Conservation (phyloP, 1,284 basidiomycete species). For the Boletus hoseneyae region DNA sequence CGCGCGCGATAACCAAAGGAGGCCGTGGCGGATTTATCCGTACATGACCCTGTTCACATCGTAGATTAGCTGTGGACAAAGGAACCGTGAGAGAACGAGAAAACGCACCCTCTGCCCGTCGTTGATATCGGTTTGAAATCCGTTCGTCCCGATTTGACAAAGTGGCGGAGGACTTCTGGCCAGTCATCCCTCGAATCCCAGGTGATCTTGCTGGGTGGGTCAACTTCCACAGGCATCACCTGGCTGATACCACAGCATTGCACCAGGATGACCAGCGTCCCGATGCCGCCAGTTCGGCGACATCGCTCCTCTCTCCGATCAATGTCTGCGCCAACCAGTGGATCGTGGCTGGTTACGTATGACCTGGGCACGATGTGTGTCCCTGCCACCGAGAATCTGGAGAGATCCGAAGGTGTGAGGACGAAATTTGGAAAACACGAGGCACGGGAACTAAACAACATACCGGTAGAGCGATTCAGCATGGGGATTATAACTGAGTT, state of each 20-base stretch:
- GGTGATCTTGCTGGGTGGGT: conserved; percentile 64
- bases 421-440: conserved; percentile 11
- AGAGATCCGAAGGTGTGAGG: conserved; percentile 18
- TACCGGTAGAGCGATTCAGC: conserved; percentile 62
- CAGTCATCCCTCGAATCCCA: conserved; percentile 75
- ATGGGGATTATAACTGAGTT: conserved; percentile 53
- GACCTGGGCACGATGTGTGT: conserved; percentile 68
- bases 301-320: conserved; percentile 73
- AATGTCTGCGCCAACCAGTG: conserved; percentile 69
- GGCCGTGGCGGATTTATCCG: conserved; percentile 26
- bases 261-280: conserved; percentile 66
- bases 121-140: conserved; percentile 79
- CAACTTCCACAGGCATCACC: conserved; percentile 80
- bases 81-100: background rate
- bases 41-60: conserved; percentile 32
- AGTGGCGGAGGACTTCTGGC: conserved; percentile 61
- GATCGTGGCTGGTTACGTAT: conserved; percentile 62
- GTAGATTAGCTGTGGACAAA: conserved; percentile 14
- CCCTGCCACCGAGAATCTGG: conserved; percentile 60
- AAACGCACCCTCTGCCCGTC: conserved; percentile 61
- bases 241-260: conserved; percentile 71
- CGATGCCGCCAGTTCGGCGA: conserved; percentile 66
- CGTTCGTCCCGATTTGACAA: conserved; percentile 65
- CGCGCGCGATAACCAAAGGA: conserved; percentile 5
- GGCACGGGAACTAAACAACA: conserved; percentile 30